Conservation (phyloP, 768 basidiomycete genomes). For the Amanita thiersii region DNA sequence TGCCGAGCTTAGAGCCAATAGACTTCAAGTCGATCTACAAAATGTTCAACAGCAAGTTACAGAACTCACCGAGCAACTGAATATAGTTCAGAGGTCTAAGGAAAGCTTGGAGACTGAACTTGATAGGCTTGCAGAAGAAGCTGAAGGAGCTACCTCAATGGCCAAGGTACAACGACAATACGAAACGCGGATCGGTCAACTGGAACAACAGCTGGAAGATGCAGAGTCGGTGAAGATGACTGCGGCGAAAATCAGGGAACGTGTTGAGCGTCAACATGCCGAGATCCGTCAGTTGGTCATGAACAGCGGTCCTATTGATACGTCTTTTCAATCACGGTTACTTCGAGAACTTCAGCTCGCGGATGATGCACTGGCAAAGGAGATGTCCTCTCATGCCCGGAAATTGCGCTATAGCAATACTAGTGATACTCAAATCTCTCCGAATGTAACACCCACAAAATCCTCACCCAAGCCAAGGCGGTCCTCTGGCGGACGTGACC, state of each 20-base stretch:
- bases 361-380: constrained; percentile 49
- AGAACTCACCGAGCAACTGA: constrained; percentile 46
- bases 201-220: constrained; percentile 56
- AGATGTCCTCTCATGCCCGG: constrained; percentile 33
- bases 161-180: constrained; percentile 59
- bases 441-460: constrained; percentile 43
- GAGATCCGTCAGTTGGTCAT: constrained; percentile 63
- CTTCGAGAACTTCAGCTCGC: constrained; percentile 54
- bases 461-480: constrained; percentile 22
- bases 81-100: constrained; percentile 50
- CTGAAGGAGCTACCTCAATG: constrained; percentile 42
- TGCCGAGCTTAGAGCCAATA: constrained; percentile 53
- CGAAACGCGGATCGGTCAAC: constrained; percentile 49
- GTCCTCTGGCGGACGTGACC: constrained; percentile 22
- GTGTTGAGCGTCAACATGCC: constrained; percentile 60
- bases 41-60: constrained; percentile 44
- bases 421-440: constrained; percentile 23
- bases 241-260: constrained; percentile 48
- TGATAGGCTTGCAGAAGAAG: constrained; percentile 54
- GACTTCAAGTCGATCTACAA: constrained; percentile 56
- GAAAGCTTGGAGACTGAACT: constrained; percentile 61
- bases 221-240: constrained; percentile 41
- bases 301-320: constrained; percentile 48
- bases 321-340: constrained; percentile 51
- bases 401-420: constrained; percentile 23